These are phyloP conservation scores for Fusarium tricinctum DNA, from an alignment of 2,329 filamentous ascomycete genomes.

Conservation along the genomic window DNA sequence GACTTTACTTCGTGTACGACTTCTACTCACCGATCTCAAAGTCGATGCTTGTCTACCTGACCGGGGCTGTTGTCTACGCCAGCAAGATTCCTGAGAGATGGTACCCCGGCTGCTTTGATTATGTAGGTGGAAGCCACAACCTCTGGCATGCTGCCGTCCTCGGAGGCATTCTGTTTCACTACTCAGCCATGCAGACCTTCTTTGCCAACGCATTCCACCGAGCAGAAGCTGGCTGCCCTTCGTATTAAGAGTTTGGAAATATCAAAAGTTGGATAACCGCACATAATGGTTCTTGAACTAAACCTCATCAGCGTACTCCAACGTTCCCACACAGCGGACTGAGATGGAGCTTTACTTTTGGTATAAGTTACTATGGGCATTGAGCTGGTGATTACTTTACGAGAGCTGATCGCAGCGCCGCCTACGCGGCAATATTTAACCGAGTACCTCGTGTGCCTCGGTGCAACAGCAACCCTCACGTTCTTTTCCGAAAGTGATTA, in stretches of 20 bases:
- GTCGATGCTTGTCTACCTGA: conserved; percentile 86
- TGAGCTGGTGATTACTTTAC: not conserved
- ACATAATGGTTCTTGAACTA: not conserved
- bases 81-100: conserved; percentile 94
- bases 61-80: conserved; percentile 88
- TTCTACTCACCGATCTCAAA: conserved; percentile 92
- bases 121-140: conserved; percentile 95
- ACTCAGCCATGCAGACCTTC: conserved; percentile 94
- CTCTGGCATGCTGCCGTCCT: conserved; percentile 97
- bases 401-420: not conserved
- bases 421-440: conserved; percentile 1
- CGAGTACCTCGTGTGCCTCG: not conserved
- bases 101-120: conserved; percentile 94
- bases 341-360: not conserved
- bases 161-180: conserved; percentile 97
- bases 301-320: not conserved
- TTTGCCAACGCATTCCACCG: conserved; percentile 83
- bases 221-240: conserved; percentile 71
- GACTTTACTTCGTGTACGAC: conserved; percentile 82
- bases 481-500: not conserved
- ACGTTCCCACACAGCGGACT: not conserved
- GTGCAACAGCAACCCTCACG: not conserved
- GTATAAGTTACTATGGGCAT: not conserved
- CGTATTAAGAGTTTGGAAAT: conserved; percentile 57
- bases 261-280: not conserved